Evolutionary conservation across 768 basidiomycete species (phyloP), one percentile per base, ranked within the genome.

Genomic region (Lyophyllum atratum): DNA sequence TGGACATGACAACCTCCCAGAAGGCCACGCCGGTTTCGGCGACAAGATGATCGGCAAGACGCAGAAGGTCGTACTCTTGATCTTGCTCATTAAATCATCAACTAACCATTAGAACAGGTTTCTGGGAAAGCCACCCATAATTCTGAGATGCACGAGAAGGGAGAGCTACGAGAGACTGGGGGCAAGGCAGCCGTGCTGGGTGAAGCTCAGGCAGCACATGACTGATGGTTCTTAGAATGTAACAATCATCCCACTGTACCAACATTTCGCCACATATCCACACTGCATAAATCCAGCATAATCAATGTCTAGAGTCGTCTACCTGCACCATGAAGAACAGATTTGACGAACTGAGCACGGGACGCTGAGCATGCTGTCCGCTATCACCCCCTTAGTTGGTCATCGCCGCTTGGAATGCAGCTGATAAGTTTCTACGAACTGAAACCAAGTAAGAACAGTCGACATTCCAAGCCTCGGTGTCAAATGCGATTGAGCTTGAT

Each of bases 41-140:
- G 85, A 87, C 69, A 86, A 82, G 68, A 56, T 85, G 21, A 60
- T 84, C 33, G 85, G 85, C 3, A 86, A 86, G 72, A 74, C 80
- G 0, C 75, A 86, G 62, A 79, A 86, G 76, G 85, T 83, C n/a
- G 10, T 9, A 14, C 1, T 4, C 15, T 15, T 26, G 12, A 14
- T 34, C 9, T 31, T 4, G 37, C 17, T 17, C 9, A 51, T 11
- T 49, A 1, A 40, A 19, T 4, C 49, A 8, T 9, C 37, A 11
- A 47, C 39, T 29, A 19, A 31, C 17, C 0, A 40, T 2, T 12
- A 10, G 29, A 5, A 21, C 21, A 85, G 83, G 69, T 84, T 40
- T 61, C 79, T 26, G 84, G 85, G 8, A 85, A 86, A 66, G 52
- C 72, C 33, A 70, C 71, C 14, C 52, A 75, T 21, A 83, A 86